Evolutionary conservation across 176 grass and related monocot genomes (phyloP).

Genomic region (Typha latifolia): DNA sequence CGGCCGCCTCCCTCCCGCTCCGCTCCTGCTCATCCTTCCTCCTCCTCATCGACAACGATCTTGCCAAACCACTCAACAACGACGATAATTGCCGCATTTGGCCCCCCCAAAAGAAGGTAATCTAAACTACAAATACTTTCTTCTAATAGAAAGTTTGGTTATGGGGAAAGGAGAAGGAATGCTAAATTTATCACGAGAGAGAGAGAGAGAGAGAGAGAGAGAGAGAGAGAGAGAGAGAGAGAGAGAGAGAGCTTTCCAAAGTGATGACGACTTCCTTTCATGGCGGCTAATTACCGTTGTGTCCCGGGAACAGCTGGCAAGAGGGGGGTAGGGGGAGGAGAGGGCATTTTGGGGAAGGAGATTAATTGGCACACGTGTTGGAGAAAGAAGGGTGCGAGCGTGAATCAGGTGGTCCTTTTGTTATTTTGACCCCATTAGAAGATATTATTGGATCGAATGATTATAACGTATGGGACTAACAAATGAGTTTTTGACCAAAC

Average conservation of each 20-base stretch:
- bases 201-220: too few relatives aligned
- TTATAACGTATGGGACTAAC: too few relatives aligned
- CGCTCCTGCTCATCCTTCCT: constrained; percentile 17
- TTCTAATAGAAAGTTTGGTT: neutral
- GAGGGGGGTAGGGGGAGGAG: too few relatives aligned
- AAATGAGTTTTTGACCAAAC: too few relatives aligned
- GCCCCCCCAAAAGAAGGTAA: too few relatives aligned
- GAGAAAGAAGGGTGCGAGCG: too few relatives aligned
- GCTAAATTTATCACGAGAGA: neutral
- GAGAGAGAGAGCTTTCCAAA: too few relatives aligned
- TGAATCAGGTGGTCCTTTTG: too few relatives aligned
- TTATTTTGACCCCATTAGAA: too few relatives aligned
- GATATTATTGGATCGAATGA: too few relatives aligned
- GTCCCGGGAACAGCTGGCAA: neutral
- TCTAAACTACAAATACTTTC: neutral
- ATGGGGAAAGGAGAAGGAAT: neutral
- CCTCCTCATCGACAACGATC: constrained; percentile 49
- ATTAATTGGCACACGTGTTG: too few relatives aligned
- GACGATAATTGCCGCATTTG: constrained; percentile 79
- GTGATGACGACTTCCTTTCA: neutral
- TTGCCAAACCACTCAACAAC: constrained; percentile 65
- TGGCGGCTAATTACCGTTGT: constrained; percentile 1
- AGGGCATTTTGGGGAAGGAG: neutral
- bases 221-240: too few relatives aligned
- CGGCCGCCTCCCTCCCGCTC: constrained; percentile 4